Conservation (phyloP, 805 yeast genomes). For the Metschnikowia amazonensis region DNA sequence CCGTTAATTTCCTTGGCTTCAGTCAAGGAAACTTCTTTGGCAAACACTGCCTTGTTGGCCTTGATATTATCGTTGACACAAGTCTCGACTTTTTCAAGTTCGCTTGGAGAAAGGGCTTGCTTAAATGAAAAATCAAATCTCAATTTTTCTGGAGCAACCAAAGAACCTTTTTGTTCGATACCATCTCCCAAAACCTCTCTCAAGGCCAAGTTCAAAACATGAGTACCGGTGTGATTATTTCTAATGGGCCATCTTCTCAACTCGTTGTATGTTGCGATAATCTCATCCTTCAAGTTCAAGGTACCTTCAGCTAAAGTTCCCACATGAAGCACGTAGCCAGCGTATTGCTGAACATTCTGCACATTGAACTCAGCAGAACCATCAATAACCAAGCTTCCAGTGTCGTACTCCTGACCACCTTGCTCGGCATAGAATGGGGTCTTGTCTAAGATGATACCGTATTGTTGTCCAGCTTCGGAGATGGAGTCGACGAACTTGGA, state of each 20-base stretch:
- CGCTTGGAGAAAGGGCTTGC: slow-evolving; percentile 69
- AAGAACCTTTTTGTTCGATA: slow-evolving; percentile 93
- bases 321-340: slow-evolving; percentile 93
- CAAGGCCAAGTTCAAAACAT: slow-evolving; percentile 83
- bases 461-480: slow-evolving; percentile 42
- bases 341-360: slow-evolving; percentile 86
- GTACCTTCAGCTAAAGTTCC: slow-evolving; percentile 79
- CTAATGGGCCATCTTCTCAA: slow-evolving; percentile 93
- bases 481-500: slow-evolving; percentile 52
- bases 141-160: slow-evolving; percentile 91
- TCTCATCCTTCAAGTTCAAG: slow-evolving; percentile 60
- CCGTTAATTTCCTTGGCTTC: slow-evolving; percentile 74
- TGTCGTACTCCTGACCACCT: slow-evolving; percentile 98
- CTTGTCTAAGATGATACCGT: slow-evolving; percentile 80
- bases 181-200: slow-evolving; percentile 82
- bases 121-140: slow-evolving; percentile 96
- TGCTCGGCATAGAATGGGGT: slow-evolving; percentile 97
- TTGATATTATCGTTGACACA: slow-evolving; percentile 70
- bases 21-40: slow-evolving; percentile 76
- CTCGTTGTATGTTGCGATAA: slow-evolving; percentile 87
- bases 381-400: slow-evolving; percentile 88
- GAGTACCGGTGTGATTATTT: slow-evolving; percentile 98
- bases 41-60: slow-evolving; percentile 66
- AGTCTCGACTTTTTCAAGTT: slow-evolving; percentile 70
- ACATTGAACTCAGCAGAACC: slow-evolving; percentile 86